Evolutionary conservation across 345 rosid species (phyloP).

Genomic region (Populus alba): DNA sequence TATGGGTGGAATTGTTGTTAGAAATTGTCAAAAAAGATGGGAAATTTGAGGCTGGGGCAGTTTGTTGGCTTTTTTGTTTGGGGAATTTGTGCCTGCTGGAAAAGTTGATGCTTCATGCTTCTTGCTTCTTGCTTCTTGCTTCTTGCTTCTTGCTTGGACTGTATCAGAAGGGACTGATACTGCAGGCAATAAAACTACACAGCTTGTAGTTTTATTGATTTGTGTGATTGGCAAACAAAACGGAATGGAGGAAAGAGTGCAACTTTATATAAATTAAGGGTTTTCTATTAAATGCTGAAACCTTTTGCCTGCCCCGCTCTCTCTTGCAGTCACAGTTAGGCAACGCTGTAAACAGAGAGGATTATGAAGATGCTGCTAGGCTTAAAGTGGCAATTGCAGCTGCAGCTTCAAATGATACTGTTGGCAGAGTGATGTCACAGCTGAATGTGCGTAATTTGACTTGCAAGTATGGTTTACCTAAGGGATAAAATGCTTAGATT

Average conservation of each 20-base stretch:
- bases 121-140: too few species aligned
- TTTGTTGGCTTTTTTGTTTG: neutral
- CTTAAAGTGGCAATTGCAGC: constrained; percentile 94
- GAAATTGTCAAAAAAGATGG: neutral
- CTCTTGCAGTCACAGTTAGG: constrained; percentile 59
- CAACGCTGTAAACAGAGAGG: constrained; percentile 58
- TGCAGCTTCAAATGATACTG: constrained; percentile 64
- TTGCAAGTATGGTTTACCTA: neutral
- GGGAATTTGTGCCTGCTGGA: neutral
- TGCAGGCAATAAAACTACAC: neutral
- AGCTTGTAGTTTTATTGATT: neutral
- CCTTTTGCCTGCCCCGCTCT: neutral
- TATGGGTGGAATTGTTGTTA: neutral
- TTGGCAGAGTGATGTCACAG: constrained; percentile 66
- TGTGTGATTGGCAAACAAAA: neutral
- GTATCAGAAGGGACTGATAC: neutral
- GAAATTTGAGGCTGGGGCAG: neutral
- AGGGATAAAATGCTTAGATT: neutral
- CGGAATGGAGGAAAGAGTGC: neutral
- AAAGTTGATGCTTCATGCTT: neutral
- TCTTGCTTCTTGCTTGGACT: neutral
- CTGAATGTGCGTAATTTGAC: constrained; percentile 46
- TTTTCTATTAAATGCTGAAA: neutral
- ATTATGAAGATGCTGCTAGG: constrained; percentile 77
- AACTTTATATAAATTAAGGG: neutral